Evolutionary conservation across 148 eudicot species (phyloP).

Genomic region (Fagopyrum homotropicum): DNA sequence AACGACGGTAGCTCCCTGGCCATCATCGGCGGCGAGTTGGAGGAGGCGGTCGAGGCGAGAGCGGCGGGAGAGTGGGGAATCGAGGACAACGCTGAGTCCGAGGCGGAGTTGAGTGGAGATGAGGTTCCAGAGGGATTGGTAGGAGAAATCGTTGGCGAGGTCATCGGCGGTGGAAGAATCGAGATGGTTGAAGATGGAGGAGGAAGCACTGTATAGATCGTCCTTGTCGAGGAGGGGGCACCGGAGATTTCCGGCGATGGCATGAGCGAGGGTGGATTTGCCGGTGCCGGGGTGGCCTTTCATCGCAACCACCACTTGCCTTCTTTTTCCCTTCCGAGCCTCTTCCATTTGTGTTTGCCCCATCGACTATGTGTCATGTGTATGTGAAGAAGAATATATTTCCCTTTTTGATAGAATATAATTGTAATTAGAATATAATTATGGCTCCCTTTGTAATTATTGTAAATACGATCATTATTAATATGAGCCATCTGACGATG

Average conservation of each 20-base stretch:
- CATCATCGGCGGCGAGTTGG: slow-evolving; percentile 20
- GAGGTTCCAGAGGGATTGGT: slow-evolving; percentile 48
- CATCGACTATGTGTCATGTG: not conserved
- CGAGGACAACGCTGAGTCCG: slow-evolving; percentile 53
- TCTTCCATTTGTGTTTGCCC: not conserved
- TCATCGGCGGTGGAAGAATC: slow-evolving; percentile 14
- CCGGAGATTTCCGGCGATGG: slow-evolving; percentile 41
- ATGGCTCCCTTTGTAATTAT: no score
- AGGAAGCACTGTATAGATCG: slow-evolving; percentile 50
- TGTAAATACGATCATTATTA: no score
- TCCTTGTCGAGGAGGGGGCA: slow-evolving; percentile 73
- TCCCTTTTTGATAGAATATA: no score
- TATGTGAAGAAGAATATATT: no score
- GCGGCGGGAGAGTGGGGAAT: slow-evolving; percentile 68
- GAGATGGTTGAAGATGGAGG: slow-evolving; percentile 25
- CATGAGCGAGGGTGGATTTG: slow-evolving; percentile 52
- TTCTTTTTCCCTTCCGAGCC: not conserved
- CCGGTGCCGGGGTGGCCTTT: slow-evolving; percentile 77
- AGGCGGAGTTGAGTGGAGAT: slow-evolving; percentile 42
- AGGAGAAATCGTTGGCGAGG: slow-evolving; percentile 54
- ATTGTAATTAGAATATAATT: no score
- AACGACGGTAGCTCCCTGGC: slow-evolving; percentile 26
- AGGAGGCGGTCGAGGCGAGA: slow-evolving; percentile 37
- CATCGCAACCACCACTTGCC: slow-evolving; percentile 38
- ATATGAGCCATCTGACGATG: no score